Percentiles rank a stretch among this genome's conserved stretches.
phyloP scores from a whole-genome alignment of 1,139 yeast species.

The Geotrichum fermentans region DNA sequence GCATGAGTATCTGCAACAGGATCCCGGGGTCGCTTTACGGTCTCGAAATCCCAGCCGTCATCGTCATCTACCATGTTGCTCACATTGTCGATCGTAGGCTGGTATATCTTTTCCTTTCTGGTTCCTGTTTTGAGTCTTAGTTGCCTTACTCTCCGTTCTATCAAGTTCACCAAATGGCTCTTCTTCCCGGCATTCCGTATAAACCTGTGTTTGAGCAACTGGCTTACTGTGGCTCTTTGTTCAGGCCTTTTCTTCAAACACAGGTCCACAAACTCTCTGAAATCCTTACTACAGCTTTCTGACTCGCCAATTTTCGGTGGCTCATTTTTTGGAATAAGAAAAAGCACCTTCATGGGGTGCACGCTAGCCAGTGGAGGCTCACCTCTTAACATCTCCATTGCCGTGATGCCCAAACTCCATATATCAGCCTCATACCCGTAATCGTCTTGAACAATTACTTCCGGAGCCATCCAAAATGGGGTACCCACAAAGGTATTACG shows the following conservation, averaged over 20 bases:
- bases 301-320: conserved; percentile 45
- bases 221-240: conserved; percentile 53
- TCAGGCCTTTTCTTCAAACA: conserved; percentile 64
- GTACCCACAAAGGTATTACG: conserved; percentile 95
- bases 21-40: conserved; percentile 32
- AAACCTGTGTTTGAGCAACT: conserved; percentile 58
- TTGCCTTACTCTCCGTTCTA: conserved; percentile 26
- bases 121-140: conserved; percentile 19
- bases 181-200: conserved; percentile 45
- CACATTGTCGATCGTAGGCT: conserved; percentile 22
- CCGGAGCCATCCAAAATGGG: conserved; percentile 99
- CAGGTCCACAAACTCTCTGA: conserved; percentile 57
- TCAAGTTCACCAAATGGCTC: conserved; percentile 33
- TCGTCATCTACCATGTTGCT: conserved; percentile 27
- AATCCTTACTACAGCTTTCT: conserved; percentile 44
- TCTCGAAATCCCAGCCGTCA: conserved; percentile 41
- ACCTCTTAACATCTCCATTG: conserved; percentile 75
- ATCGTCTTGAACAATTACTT: conserved; percentile 81
- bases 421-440: conserved; percentile 87
- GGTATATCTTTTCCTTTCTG: conserved; percentile 21
- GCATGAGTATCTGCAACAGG: conserved; percentile 15
- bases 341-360: conserved; percentile 78
- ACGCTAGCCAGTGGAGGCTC: conserved; percentile 73
- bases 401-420: conserved; percentile 93
- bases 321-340: conserved; percentile 48